These are phyloP conservation scores for Cerrena zonata DNA, from an alignment of 1,284 basidiomycete species.

Conservation along the genomic window DNA sequence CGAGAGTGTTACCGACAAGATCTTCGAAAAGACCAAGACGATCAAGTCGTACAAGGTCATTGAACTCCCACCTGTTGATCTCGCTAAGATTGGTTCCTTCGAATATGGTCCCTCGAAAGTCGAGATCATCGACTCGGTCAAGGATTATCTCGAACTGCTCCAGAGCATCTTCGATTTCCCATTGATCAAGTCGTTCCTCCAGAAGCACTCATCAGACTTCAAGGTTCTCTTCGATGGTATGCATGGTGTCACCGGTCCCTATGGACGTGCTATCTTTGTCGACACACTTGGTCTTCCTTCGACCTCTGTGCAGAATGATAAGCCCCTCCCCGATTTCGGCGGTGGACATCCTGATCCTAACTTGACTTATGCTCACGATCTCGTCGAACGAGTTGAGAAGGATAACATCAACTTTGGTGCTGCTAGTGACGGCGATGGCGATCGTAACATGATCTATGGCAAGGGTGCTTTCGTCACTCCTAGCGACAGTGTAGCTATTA, in stretches of 20 bases:
- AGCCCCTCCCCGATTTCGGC: conserved; percentile 89
- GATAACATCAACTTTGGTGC: conserved; percentile 90
- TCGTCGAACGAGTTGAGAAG: conserved; percentile 88
- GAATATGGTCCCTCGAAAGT: conserved; percentile 81
- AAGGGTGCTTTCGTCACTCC: conserved; percentile 97
- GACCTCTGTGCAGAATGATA: conserved; percentile 84
- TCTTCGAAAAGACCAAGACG: conserved; percentile 85
- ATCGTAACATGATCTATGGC: conserved; percentile 99
- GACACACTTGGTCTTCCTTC: conserved; percentile 78
- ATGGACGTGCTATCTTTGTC: conserved; percentile 86
- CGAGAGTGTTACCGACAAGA: conserved; percentile 89
- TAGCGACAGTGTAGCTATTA: conserved; percentile 95
- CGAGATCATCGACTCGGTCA: conserved; percentile 90
- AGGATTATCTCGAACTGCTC: conserved; percentile 82
- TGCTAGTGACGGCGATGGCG: conserved; percentile 94
- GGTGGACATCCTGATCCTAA: conserved; percentile 98
- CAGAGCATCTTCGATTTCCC: conserved; percentile 91
- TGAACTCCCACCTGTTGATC: conserved; percentile 61
- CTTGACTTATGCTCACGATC: conserved; percentile 91
- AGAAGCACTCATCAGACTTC: conserved; percentile 63
- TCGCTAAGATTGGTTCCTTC: conserved; percentile 77
- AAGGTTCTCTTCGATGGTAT: conserved; percentile 93
- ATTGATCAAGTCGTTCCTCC: conserved; percentile 87
- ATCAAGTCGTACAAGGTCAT: conserved; percentile 84
- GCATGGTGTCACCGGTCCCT: conserved; percentile 96